Percentiles rank a stretch among this genome's conserved stretches.
Conservation (phyloP, 2,329 filamentous ascomycete species). For the Mycocentrospora acerina region DNA sequence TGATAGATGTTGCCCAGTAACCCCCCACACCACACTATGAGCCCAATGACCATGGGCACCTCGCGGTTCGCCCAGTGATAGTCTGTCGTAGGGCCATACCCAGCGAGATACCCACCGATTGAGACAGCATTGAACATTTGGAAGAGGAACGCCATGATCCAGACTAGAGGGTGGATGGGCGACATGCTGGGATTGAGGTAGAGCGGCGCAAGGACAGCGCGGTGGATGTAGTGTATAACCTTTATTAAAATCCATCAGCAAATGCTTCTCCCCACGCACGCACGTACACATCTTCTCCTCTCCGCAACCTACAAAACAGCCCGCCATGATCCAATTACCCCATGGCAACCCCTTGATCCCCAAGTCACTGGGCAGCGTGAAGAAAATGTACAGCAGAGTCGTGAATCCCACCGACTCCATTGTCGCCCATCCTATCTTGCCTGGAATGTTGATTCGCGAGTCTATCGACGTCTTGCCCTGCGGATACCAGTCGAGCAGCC, state of each 20-base stretch:
- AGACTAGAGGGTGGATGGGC: constrained; percentile 74
- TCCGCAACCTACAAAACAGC: constrained; percentile 59
- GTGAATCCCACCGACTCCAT: constrained; percentile 84
- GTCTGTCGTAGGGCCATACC: constrained; percentile 70
- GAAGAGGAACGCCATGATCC: constrained; percentile 66
- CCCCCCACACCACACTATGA: constrained; percentile 74
- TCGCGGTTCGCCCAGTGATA: constrained; percentile 52
- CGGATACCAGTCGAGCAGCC: constrained; percentile 73
- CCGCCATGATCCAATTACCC: constrained; percentile 76
- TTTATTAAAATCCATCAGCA: constrained; percentile 32
- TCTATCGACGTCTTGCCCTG: constrained; percentile 86
- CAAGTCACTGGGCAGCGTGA: constrained; percentile 61
- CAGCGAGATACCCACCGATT: constrained; percentile 78
- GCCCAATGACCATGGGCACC: constrained; percentile 59
- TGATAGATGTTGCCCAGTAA: constrained; percentile 82
- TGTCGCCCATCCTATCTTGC: constrained; percentile 79
- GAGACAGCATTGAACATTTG: constrained; percentile 79
- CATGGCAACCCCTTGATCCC: constrained; percentile 64
- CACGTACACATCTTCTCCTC: not conserved
- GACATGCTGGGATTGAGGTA: constrained; percentile 87
- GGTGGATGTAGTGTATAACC: constrained; percentile 86
- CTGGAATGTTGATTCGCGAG: constrained; percentile 81
- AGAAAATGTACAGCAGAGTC: constrained; percentile 77
- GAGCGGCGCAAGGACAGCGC: constrained; percentile 78
- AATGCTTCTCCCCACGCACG: not conserved